phyloP scores from a whole-genome alignment of 805 yeast genomes.

The Pichia phayaonensis region DNA sequence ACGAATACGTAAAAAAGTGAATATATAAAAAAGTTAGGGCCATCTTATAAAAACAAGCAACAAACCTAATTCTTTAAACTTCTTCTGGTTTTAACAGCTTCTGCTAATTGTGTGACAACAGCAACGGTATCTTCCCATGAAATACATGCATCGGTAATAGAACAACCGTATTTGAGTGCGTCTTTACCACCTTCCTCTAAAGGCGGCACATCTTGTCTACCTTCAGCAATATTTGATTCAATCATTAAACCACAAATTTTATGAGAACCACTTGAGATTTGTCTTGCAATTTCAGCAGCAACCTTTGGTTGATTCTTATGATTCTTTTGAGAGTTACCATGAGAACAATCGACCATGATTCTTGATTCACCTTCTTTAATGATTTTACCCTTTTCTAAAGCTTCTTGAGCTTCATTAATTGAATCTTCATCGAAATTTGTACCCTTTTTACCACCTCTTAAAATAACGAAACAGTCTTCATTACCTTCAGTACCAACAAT shows the following conservation, averaged over 20 bases:
- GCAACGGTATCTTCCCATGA: conserved; percentile 78
- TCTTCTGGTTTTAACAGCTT: conserved; percentile 79
- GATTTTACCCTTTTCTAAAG: conserved; percentile 40
- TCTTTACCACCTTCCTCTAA: conserved; percentile 54
- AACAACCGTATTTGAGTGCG: conserved; percentile 80
- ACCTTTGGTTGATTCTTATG: conserved; percentile 92
- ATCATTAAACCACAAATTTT: conserved; percentile 92
- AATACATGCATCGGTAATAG: conserved; percentile 97
- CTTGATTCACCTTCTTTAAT: conserved; percentile 41
- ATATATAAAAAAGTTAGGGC: background rate
- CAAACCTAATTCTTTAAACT: conserved; percentile 6
- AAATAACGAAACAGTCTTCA: conserved; percentile 78
- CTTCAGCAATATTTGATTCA: conserved; percentile 86
- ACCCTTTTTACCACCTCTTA: conserved; percentile 93
- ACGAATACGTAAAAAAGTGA: background rate
- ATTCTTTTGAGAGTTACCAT: conserved; percentile 89
- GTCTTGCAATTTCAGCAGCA: conserved; percentile 68
- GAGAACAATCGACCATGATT: conserved; percentile 96
- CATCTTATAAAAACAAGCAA: background rate
- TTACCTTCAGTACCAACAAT: conserved; percentile 95
- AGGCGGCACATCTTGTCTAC: conserved; percentile 86
- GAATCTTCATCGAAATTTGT: conserved; percentile 80
- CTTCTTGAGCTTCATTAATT: conserved; percentile 58
- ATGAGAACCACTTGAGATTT: conserved; percentile 65
- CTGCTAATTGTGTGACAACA: conserved; percentile 64